Percentiles rank a stretch among this genome's conserved stretches.
Evolutionary conservation across 2,329 filamentous ascomycete genomes (phyloP).

Genomic region (Teratosphaeriaceae sp.): DNA sequence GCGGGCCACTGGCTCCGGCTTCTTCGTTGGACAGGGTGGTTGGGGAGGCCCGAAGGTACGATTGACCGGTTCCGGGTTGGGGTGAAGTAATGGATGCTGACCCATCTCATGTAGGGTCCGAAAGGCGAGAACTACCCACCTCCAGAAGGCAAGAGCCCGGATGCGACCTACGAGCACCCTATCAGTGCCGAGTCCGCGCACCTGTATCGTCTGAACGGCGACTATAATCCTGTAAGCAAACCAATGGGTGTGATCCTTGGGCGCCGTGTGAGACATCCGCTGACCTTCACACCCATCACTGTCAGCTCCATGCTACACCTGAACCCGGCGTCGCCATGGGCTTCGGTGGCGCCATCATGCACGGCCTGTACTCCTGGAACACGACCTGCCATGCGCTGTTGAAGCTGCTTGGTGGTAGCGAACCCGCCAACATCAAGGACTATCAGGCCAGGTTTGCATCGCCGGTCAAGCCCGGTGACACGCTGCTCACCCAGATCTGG

Average conservation of each 20-base stretch:
- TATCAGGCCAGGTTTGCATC: conserved; percentile 85
- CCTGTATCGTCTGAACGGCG: conserved; percentile 78
- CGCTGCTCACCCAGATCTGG: conserved; percentile 77
- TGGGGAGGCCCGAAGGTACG: conserved; percentile 87
- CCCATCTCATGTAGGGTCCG: conserved; percentile 40
- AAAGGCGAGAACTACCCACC: conserved; percentile 72
- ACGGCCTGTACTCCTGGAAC: conserved; percentile 86
- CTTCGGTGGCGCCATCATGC: conserved; percentile 82
- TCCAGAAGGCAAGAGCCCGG: conserved; percentile 63
- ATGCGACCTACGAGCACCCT: conserved; percentile 60
- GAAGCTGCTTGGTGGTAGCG: conserved; percentile 63
- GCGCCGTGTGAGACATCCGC: no score
- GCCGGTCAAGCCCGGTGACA: conserved; percentile 77
- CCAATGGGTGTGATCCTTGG: no score
- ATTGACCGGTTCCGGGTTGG: not conserved
- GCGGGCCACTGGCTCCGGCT: conserved; percentile 61
- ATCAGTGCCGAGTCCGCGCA: conserved; percentile 66
- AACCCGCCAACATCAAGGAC: conserved; percentile 76
- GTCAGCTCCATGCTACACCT: conserved; percentile 80
- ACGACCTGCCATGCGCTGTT: conserved; percentile 66
- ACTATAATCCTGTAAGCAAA: conserved; percentile 95
- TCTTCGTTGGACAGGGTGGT: conserved; percentile 72
- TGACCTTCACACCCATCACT: no score
- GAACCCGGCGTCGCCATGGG: conserved; percentile 76
- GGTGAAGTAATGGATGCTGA: no score